Conservation (phyloP, 257 asterid genomes). For the Dorcoceras hygrometricum region DNA sequence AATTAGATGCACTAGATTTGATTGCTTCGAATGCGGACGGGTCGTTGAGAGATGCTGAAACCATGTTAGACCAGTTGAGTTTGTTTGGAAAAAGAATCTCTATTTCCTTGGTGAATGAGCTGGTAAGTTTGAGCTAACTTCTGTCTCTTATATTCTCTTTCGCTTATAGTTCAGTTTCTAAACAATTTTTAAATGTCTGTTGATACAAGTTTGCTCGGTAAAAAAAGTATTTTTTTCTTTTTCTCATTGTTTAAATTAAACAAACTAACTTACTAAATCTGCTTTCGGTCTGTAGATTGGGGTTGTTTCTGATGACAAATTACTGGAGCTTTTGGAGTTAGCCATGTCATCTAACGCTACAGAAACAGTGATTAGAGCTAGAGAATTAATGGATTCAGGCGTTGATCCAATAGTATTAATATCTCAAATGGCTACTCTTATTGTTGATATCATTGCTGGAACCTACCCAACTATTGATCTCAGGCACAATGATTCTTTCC, state of each 20-base stretch:
- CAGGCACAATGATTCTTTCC: constrained; percentile 42
- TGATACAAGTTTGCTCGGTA: background rate
- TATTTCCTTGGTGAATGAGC: constrained; percentile 84
- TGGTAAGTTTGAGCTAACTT: constrained; percentile 53
- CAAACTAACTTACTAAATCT: constrained; percentile 1
- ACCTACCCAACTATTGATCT: constrained; percentile 52
- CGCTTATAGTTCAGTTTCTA: background rate
- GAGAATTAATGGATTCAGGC: constrained; percentile 90
- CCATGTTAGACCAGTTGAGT: constrained; percentile 93
- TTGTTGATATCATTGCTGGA: constrained; percentile 92
- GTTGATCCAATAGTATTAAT: constrained; percentile 82
- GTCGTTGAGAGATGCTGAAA: constrained; percentile 91
- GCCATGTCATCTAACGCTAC: constrained; percentile 97
- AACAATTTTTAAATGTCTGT: background rate
- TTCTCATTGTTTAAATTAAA: background rate
- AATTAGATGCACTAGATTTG: constrained; percentile 74
- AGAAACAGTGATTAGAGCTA: constrained; percentile 79
- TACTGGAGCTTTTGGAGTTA: constrained; percentile 85
- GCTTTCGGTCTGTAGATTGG: constrained; percentile 60
- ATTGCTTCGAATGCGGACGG: constrained; percentile 94
- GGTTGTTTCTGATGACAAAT: constrained; percentile 90
- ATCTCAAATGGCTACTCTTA: constrained; percentile 92
- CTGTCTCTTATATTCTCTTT: background rate
- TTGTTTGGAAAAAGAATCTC: constrained; percentile 85
- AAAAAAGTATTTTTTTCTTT: constrained; percentile 7